Evolutionary conservation across 331 rosid genomes (phyloP).

Genomic region (Arachis monticola): DNA sequence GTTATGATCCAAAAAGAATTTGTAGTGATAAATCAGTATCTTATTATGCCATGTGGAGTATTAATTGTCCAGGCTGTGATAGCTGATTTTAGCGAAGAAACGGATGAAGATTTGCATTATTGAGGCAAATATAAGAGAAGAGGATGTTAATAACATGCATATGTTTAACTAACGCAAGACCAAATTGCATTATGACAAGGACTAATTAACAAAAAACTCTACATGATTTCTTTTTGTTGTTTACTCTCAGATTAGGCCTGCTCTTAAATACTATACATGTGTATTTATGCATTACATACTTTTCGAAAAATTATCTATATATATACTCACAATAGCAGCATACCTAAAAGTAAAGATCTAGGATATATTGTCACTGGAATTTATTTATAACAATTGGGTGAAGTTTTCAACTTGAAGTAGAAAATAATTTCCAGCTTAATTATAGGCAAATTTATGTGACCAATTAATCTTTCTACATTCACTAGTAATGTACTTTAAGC

Average conservation of each 20-base stretch:
- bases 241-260: not conserved
- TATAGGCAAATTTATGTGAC: conserved; percentile 2
- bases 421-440: not conserved
- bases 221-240: not conserved
- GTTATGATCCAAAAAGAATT: too few species aligned
- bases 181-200: conserved; percentile 25
- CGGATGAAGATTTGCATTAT: conserved; percentile 32
- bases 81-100: conserved; percentile 35
- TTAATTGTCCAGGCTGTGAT: conserved; percentile 35
- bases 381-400: not conserved
- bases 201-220: not conserved
- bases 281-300: not conserved
- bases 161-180: conserved; percentile 31
- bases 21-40: conserved; percentile 32
- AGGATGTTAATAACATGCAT: conserved; percentile 24
- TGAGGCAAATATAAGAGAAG: conserved; percentile 30
- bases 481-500: not conserved
- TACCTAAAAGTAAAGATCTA: not conserved
- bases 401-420: not conserved
- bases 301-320: too few species aligned
- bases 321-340: not conserved
- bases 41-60: conserved; percentile 33
- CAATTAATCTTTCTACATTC: not conserved
- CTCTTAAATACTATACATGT: not conserved
- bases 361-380: not conserved